Conservation (phyloP, 2,329 filamentous ascomycete species). For the Tetracladium maxilliforme region DNA sequence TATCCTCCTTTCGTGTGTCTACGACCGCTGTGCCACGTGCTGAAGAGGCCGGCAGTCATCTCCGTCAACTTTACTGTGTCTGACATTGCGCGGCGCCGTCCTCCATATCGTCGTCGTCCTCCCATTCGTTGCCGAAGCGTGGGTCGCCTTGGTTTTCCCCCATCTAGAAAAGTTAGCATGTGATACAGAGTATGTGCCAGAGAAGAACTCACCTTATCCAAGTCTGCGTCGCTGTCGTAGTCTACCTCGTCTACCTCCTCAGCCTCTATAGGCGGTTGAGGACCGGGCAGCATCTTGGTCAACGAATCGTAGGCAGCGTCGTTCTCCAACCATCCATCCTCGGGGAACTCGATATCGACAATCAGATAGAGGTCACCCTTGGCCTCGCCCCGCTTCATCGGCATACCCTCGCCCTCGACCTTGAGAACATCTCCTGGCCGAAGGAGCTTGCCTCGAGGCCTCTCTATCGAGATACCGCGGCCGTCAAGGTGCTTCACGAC, state of each 20-base stretch:
- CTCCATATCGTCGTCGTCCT: constrained; percentile 58
- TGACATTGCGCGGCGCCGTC: constrained; percentile 54
- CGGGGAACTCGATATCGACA: constrained; percentile 78
- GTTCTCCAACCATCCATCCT: constrained; percentile 67
- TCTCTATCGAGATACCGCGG: constrained; percentile 68
- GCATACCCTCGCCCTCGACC: constrained; percentile 86
- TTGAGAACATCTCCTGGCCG: constrained; percentile 76
- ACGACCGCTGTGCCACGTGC: no score
- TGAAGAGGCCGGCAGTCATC: no score
- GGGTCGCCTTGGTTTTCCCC: constrained; percentile 58
- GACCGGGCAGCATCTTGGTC: constrained; percentile 57
- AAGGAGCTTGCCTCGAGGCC: constrained; percentile 70
- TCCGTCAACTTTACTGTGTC: constrained; percentile 45
- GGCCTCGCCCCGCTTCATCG: constrained; percentile 67
- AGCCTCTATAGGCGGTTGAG: constrained; percentile 46
- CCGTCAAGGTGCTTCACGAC: constrained; percentile 90
- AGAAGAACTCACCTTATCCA: constrained; percentile 50
- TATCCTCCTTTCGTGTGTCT: no score
- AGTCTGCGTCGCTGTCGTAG: constrained; percentile 68
- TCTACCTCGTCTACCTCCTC: constrained; percentile 78
- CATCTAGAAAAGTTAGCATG: constrained; percentile 34
- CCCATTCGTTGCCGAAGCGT: constrained; percentile 49
- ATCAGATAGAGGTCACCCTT: constrained; percentile 81
- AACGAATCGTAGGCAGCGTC: constrained; percentile 58
- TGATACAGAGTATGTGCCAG: constrained; percentile 3